Conservation (phyloP, 2,329 filamentous ascomycete genomes). For the Ustulina deusta region DNA sequence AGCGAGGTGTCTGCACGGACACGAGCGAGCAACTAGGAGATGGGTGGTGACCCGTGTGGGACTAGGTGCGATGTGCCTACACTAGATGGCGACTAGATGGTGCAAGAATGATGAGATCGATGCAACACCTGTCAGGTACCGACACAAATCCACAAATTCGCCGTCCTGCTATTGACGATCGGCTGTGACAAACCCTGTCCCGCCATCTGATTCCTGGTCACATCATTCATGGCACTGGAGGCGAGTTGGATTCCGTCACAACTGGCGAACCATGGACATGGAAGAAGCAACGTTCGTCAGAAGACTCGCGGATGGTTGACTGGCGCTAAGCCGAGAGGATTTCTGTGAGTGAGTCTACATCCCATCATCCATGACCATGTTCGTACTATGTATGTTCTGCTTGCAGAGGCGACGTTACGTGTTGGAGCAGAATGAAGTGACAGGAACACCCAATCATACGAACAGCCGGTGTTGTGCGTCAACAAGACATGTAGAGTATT, state of each 20-base stretch:
- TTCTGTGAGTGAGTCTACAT: background rate
- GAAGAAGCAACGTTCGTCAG: background rate
- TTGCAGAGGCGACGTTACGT: background rate
- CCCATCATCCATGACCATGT: background rate
- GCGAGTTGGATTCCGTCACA: slow-evolving; percentile 1
- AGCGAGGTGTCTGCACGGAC: background rate
- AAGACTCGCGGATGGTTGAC: background rate
- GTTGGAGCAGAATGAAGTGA: too few relatives aligned
- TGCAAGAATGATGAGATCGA: slow-evolving; percentile 36
- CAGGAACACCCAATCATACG: background rate
- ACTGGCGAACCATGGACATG: background rate
- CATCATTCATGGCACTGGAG: slow-evolving; percentile 13
- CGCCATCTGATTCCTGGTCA: slow-evolving; percentile 11
- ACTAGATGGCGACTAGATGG: slow-evolving; percentile 17
- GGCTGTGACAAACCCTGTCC: slow-evolving; percentile 10
- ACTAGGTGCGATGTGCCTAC: too few relatives aligned
- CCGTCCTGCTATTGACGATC: background rate
- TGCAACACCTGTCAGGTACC: slow-evolving; percentile 31
- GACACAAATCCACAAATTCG: background rate
- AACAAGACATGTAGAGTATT: background rate
- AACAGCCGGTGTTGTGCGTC: slow-evolving; percentile 6
- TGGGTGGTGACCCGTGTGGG: background rate
- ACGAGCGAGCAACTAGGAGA: background rate
- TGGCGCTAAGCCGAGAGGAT: background rate
- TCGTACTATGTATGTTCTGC: background rate